Evolutionary conservation across 2,329 filamentous ascomycete genomes (phyloP).

Genomic region (Aspergillus sp.): DNA sequence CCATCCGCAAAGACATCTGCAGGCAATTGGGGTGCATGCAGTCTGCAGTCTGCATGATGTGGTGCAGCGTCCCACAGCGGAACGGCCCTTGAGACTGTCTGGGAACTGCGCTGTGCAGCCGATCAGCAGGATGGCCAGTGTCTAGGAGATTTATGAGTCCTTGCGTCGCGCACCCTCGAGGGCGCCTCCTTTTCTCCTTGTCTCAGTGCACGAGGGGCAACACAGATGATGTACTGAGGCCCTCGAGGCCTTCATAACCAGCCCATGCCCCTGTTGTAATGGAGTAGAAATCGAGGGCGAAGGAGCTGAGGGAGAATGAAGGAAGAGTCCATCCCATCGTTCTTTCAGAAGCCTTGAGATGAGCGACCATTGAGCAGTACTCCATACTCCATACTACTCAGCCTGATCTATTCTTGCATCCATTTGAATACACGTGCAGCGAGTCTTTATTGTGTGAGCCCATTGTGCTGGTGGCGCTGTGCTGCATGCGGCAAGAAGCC

Average conservation of each 20-base stretch:
- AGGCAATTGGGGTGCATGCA: constrained; percentile 12
- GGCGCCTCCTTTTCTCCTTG: constrained; percentile 11
- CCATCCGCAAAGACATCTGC: background rate
- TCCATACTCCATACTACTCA: constrained; percentile 36
- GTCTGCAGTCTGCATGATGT: constrained; percentile 1
- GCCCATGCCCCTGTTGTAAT: constrained; percentile 13
- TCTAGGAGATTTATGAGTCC: constrained; percentile 10
- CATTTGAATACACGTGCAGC: background rate
- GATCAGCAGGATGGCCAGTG: background rate
- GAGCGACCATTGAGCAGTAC: background rate
- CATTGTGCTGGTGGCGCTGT: constrained; percentile 2
- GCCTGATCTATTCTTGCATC: background rate
- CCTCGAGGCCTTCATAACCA: constrained; percentile 13
- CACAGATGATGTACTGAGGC: background rate
- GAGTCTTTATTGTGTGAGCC: too few relatives aligned
- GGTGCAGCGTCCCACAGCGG: constrained; percentile 4
- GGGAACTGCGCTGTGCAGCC: background rate
- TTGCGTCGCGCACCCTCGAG: constrained; percentile 15
- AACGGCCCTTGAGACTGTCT: constrained; percentile 7
- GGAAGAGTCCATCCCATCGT: background rate
- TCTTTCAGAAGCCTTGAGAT: too few relatives aligned
- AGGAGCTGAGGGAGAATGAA: constrained; percentile 13
- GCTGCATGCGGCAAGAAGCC: background rate
- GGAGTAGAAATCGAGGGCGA: constrained; percentile 5
- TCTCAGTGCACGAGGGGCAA: constrained; percentile 6